These are phyloP conservation scores for Aureobasidium sp. DNA, from an alignment of 2,329 filamentous ascomycete species.

Conservation along the genomic window DNA sequence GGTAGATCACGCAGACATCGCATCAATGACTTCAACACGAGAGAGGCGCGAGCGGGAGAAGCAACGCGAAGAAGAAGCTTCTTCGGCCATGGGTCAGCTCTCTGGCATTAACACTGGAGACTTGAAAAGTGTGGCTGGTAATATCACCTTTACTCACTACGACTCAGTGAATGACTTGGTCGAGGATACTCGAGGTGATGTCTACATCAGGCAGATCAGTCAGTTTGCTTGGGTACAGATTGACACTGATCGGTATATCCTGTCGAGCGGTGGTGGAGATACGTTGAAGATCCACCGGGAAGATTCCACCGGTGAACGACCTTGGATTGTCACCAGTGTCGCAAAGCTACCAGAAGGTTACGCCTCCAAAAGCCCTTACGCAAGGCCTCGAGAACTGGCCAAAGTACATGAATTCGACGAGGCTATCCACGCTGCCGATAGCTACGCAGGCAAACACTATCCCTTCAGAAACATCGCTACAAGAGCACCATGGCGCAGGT, in stretches of 20 bases:
- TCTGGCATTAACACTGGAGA: background rate
- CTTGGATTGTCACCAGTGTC: constrained; percentile 32
- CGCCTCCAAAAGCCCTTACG: constrained; percentile 48
- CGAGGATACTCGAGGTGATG: constrained; percentile 67
- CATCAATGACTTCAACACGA: constrained; percentile 51
- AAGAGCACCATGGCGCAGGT: constrained; percentile 59
- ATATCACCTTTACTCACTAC: constrained; percentile 79
- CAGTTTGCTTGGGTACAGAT: constrained; percentile 75
- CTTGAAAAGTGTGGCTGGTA: constrained; percentile 26
- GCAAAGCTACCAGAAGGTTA: constrained; percentile 28
- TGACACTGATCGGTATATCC: constrained; percentile 57
- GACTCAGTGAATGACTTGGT: constrained; percentile 87
- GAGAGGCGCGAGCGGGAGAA: constrained; percentile 36
- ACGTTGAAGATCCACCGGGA: constrained; percentile 44
- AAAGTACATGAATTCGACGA: constrained; percentile 57
- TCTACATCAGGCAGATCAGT: constrained; percentile 68
- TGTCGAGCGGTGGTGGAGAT: constrained; percentile 53
- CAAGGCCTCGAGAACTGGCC: constrained; percentile 60
- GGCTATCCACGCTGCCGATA: constrained; percentile 79
- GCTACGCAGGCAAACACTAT: constrained; percentile 30
- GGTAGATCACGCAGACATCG: constrained; percentile 55
- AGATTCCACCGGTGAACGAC: background rate
- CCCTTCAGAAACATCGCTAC: constrained; percentile 54
- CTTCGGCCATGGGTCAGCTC: background rate
- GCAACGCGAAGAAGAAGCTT: constrained; percentile 31